Evolutionary conservation across 257 asterid genomes (phyloP).

Genomic region (Fraxinus americana): DNA sequence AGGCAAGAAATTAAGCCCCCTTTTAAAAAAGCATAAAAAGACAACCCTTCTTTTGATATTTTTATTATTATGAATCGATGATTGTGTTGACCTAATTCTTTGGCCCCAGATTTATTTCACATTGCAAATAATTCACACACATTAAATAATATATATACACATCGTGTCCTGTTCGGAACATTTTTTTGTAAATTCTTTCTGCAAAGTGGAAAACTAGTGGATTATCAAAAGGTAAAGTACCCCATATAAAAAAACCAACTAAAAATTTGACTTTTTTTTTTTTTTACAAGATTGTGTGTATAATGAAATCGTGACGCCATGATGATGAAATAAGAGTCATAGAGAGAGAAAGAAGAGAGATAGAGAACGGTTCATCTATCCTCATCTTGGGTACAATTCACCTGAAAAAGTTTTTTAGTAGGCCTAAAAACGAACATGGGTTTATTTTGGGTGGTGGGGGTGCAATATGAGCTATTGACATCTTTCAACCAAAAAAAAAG

Average conservation of each 20-base stretch:
- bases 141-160: constrained; percentile 9
- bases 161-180: constrained; percentile 5
- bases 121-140: neutral
- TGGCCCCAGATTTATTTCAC: constrained; percentile 30
- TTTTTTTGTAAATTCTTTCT: neutral
- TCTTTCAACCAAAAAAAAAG: neutral
- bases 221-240: constrained; percentile 18
- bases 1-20: constrained; percentile 26
- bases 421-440: neutral
- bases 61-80: constrained; percentile 57
- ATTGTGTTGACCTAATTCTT: constrained; percentile 54
- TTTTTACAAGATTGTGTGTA: constrained; percentile 24
- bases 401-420: constrained; percentile 8
- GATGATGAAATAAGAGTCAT: neutral
- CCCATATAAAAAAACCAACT: neutral
- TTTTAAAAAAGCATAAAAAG: constrained; percentile 54
- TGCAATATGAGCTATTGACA: neutral
- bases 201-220: constrained; percentile 44
- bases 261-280: neutral
- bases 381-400: constrained; percentile 12
- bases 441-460: neutral
- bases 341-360: constrained; percentile 1
- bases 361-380: constrained; percentile 9
- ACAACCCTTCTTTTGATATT: constrained; percentile 46
- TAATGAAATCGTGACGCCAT: constrained; percentile 37